Conservation (phyloP, 129 eudicot genomes). For the Flaveria brownii region DNA sequence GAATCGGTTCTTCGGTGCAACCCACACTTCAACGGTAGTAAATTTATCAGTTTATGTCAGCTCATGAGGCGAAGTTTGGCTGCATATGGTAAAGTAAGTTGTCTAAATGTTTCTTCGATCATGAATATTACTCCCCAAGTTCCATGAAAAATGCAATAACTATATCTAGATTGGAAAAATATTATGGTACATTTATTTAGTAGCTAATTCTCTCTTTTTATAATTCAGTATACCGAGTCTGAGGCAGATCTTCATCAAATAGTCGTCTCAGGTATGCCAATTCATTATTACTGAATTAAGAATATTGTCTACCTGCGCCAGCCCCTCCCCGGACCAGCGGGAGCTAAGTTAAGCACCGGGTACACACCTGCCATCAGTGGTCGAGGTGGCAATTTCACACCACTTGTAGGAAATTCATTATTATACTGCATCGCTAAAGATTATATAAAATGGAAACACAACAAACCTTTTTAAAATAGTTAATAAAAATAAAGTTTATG, state of each 20-base stretch:
- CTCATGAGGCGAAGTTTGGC: constrained; percentile 71
- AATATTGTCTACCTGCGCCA: neutral
- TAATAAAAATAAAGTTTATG: no score
- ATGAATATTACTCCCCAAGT: neutral
- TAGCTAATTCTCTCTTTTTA: neutral
- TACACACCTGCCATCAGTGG: neutral
- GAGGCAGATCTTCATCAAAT: constrained; percentile 77
- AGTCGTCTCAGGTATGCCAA: constrained; percentile 51
- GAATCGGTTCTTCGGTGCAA: constrained; percentile 58
- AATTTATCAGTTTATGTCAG: constrained; percentile 43
- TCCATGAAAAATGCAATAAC: neutral
- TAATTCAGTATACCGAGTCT: constrained; percentile 44
- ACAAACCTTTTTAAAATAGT: neutral
- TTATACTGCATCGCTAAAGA: no score
- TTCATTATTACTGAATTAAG: neutral
- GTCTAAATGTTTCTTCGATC: neutral
- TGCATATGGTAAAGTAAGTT: constrained; percentile 52
- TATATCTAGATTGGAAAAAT: neutral
- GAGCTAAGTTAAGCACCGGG: no score
- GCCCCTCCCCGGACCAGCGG: no score
- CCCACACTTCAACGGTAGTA: constrained; percentile 46
- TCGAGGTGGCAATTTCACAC: neutral
- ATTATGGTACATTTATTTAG: neutral
- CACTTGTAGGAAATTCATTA: neutral
- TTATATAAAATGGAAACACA: neutral